Evolutionary conservation across 495 filamentous ascomycete species (phyloP), one percentile per base, ranked within the genome.

Genomic region (Penicillium crystallinum): DNA sequence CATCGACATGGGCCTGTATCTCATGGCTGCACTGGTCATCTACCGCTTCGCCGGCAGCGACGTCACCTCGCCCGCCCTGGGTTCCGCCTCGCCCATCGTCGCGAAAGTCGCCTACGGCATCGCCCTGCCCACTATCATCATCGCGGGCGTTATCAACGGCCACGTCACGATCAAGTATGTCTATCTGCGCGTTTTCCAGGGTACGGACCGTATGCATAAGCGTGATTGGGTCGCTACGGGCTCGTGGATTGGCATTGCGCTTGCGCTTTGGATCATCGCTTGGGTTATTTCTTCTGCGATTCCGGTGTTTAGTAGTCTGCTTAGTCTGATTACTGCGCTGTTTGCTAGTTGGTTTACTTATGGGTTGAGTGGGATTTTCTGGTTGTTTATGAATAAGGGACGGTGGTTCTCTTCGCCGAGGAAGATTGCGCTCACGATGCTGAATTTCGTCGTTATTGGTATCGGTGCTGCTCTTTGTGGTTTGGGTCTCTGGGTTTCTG

Each of bases 31-130:
- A 0, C 61, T 78, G 1, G 71, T 76, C 0, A 84, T 90, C 53
- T 95, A 92, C 72, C 71, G 70, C 53, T 95, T 81, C 59, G 83
- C 85, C 9, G 89, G 90, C 18, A 66, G 64, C 4, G 72, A 71
- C 8, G 89, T 95, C 34, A 63, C 74, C 22, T 85, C 85, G 0
- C 90, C 90, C 2, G 88, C 89, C 2, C 75, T 95, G 4, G 80
- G 86, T 9, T 86, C 86, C 0, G 84, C 87, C 8, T 77, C 81
- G 11, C 70, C 72, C 0, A 27, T 82, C 0, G 63, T 93, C 2
- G 77, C 83, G 46, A 91, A 90, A 66, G 54, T 75, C 25, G 86
- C 88, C 3, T 95, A 87, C 59, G 89, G 89, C 15, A 74, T 95
- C 52, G 89, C 88, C 3, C 65, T 89, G 4, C 90, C 90, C 0